Base-by-base conservation (phyloP, 495 filamentous ascomycete species). In the Penicillium manginii region DNA sequence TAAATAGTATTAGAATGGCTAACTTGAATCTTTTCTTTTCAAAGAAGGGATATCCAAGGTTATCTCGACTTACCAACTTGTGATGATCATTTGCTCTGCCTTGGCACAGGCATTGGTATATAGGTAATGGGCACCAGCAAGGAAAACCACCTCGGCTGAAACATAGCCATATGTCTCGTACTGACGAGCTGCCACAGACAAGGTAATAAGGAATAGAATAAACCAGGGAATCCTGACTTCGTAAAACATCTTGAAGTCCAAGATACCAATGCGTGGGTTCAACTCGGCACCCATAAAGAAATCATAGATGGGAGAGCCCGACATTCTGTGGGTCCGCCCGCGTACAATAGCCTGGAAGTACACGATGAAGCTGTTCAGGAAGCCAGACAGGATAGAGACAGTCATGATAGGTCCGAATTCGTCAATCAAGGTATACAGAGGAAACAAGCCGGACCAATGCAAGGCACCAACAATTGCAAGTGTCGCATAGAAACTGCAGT, bases 261-360 rank as follows among this genome's bases (percentile, higher is more conserved):
- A 78, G 67, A 91, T 87, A 31, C 87, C 87, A 67, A 47, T 22
- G 35, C 93, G 82, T 18, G 93, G 93, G 74, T 98, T 97, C 49
- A 98, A 78, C 78, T 98, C 94, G 35, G 94, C 92, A 52, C 94
- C 94, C 92, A 98, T 97, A 81, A 97, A 98, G 78, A 97, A 97
- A 76, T 98, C 94, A 73, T 97, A 97, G 62, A 97, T 78, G 43
- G 84, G 89, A 66, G 86, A 84, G n/a, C 93, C 94, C 32, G 90
- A 93, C 90, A 98, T 96, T 53, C 92, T 85, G 71, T 97, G 91
- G 60, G 90, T 81, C 2, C 84, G 85, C 14, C 93, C 93, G 50
- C 94, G 87, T 42, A 67, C 74, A 39, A 94, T 66, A 9, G 93
- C 91, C 23, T 88, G 91, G 59, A 87, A 69, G 73, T 97, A 98